Conservation (phyloP, 192 early-diverging fungal genomes). For the Backusella psychrophila region DNA sequence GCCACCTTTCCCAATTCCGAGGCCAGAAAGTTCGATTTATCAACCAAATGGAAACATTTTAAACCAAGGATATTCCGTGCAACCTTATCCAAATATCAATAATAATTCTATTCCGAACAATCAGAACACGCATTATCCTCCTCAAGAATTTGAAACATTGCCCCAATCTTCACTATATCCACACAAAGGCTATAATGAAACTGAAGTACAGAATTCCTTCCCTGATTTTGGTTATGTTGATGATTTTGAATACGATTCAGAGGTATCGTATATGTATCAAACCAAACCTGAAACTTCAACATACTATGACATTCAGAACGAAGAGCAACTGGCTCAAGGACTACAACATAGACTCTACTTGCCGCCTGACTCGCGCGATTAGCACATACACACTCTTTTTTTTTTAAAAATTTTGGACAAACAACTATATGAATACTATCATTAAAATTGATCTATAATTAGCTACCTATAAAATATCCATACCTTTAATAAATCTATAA, state of each 20-base stretch:
- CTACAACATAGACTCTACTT: neutral
- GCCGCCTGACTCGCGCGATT: neutral
- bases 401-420: neutral
- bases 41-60: neutral
- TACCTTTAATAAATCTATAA: neutral
- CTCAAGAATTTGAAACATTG: neutral
- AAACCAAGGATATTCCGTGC: neutral
- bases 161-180: neutral
- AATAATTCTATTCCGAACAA: neutral
- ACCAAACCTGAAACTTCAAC: neutral
- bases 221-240: neutral
- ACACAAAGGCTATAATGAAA: neutral
- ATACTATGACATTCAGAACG: neutral
- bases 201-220: neutral
- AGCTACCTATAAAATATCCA: neutral
- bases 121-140: neutral
- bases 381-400: neutral
- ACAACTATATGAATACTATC: neutral
- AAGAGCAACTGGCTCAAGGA: neutral
- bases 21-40: neutral
- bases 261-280: neutral
- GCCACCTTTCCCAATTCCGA: neutral
- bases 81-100: neutral
- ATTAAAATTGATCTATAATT: neutral
- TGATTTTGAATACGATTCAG: constrained; percentile 2